Base-by-base conservation (phyloP, 768 basidiomycete species). In the Kwoniella shandongensis region DNA sequence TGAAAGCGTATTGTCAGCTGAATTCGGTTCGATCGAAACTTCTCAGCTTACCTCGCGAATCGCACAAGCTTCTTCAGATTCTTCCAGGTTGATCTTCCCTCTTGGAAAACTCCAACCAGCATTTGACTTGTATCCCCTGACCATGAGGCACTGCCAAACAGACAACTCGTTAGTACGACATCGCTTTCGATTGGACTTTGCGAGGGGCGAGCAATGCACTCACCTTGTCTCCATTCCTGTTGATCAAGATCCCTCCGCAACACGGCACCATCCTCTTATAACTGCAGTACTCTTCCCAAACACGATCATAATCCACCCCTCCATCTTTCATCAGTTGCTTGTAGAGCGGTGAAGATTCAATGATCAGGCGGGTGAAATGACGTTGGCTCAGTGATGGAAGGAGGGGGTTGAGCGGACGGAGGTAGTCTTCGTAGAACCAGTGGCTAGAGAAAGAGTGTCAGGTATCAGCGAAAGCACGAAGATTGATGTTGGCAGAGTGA, bases 351-450 rank as follows among this genome's bases (percentile, higher is more conserved):
- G 70, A 72, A 7, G 65, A 50, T 84, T 84, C 83, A 78, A 97
- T 92, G 69, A 98, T 79, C 81, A 89, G 87, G 48, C 88, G 87
- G 27, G 91, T 94, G 78, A 99, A 99, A 69, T 85, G 87, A 80
- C 93, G 91, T 67, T 98, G 84, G 17, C 87, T 84, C 59, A 91
- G 81, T 0, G 91, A 88, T 0, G 91, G 94, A 40, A 97, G 85
- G 57, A 85, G 84, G 8, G 87, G 86, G 55, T 91, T 88, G 77
- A 88, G 84, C 74, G 93, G 91, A 40, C 96, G 88, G 62, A 98
- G 86, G 68, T 96, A 98, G 76, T 99, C 96, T 80, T 98, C 96
- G 70, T 99, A 99, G 77, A 90, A 99, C 94, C 94, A 99, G 75
- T 97, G 94, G n/a, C 93, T 96, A 72, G 15, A 26, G 26, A 42